These are phyloP conservation scores for Saccharomyces hybrid DNA, from an alignment of 1,139 yeast species.

Conservation along the genomic window DNA sequence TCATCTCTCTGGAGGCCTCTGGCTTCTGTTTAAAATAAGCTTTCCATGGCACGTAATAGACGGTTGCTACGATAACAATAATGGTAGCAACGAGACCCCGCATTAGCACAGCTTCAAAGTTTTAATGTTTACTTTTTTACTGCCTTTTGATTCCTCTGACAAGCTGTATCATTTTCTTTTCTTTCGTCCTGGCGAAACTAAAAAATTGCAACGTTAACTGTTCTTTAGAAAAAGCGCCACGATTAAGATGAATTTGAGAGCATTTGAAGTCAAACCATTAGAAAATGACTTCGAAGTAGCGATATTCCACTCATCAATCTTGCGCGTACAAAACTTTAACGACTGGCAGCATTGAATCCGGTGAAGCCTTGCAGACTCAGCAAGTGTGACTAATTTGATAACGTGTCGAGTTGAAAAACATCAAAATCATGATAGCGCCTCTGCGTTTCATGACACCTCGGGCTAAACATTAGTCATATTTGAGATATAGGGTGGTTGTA, in stretches of 20 bases:
- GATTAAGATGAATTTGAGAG: background rate
- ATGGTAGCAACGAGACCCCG: background rate
- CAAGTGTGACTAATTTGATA: background rate
- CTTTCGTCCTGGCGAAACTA: background rate
- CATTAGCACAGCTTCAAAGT: background rate
- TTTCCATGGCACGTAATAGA: background rate
- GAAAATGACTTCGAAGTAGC: background rate
- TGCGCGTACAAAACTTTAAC: background rate
- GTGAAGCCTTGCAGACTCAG: background rate
- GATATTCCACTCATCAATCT: background rate
- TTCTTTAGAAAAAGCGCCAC: background rate
- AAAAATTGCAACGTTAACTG: background rate
- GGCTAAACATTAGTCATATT: background rate
- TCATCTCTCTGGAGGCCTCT: background rate
- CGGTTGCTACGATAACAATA: background rate
- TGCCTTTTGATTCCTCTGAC: background rate
- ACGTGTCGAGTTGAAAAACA: background rate
- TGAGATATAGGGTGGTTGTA: background rate
- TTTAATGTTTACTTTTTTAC: background rate
- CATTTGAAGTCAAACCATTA: background rate
- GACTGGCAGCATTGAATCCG: background rate
- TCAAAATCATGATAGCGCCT: constrained; percentile 4
- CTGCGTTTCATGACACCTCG: background rate
- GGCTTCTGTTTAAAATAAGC: background rate
- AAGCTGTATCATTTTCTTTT: background rate